Evolutionary conservation across 495 filamentous ascomycete species (phyloP).

Genomic region (Aspergillus coremiiformis): DNA sequence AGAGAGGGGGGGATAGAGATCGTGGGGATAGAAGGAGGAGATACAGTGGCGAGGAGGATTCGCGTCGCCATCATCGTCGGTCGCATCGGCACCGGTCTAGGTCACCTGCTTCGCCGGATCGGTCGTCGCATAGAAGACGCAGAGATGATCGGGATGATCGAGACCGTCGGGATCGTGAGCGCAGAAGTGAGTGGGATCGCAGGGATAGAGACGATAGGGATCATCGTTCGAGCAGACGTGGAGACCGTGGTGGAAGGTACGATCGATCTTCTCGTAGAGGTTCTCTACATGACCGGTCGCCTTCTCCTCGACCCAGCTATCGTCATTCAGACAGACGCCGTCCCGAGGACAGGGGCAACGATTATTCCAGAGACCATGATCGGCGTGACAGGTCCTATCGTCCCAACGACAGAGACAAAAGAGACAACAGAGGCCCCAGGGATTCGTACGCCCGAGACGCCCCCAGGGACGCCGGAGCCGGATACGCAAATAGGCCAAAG

Average conservation of each 20-base stretch:
- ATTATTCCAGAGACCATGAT: slow-evolving; percentile 8
- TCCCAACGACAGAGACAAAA: slow-evolving; percentile 10
- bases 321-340: slow-evolving; percentile 7
- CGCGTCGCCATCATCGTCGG: slow-evolving; percentile 21
- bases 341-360: slow-evolving; percentile 7
- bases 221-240: slow-evolving; percentile 17
- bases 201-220: slow-evolving; percentile 20
- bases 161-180: slow-evolving; percentile 15
- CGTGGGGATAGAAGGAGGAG: slow-evolving; percentile 12
- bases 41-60: slow-evolving; percentile 25
- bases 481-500: slow-evolving; percentile 12
- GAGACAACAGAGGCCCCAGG: slow-evolving; percentile 13
- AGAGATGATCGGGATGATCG: slow-evolving; percentile 28
- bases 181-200: slow-evolving; percentile 11
- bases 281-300: slow-evolving; percentile 13
- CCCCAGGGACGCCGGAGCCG: slow-evolving; percentile 1
- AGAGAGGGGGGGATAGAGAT: slow-evolving; percentile 18
- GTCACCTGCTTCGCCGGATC: slow-evolving; percentile 22
- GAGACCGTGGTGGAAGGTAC: slow-evolving; percentile 25
- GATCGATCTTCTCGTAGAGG: slow-evolving; percentile 17
- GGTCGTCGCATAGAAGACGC: slow-evolving; percentile 22
- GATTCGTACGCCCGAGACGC: slow-evolving; percentile 20
- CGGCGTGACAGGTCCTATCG: slow-evolving; percentile 11
- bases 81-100: slow-evolving; percentile 31
- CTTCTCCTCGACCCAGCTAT: slow-evolving; percentile 19